Conservation (phyloP, 257 asterid genomes). For the Solanum arcanum region DNA sequence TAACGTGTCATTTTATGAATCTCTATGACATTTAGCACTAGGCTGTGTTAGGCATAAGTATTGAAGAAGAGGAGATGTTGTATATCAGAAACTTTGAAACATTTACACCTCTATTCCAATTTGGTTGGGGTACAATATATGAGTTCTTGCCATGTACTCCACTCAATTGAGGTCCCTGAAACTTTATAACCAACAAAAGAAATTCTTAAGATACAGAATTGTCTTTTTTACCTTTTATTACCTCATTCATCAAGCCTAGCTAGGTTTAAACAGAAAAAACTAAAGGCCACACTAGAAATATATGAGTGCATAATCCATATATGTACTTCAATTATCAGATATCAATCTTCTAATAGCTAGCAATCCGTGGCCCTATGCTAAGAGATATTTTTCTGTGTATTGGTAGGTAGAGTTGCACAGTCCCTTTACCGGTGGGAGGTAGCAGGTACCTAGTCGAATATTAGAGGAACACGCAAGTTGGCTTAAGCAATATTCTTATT, state of each 20-base stretch:
- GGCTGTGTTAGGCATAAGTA: background rate
- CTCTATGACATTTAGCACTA: background rate
- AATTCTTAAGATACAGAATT: background rate
- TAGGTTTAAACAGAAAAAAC: background rate
- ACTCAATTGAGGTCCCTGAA: background rate
- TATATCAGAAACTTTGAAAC: background rate
- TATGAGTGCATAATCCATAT: background rate
- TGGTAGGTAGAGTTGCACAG: background rate
- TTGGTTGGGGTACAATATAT: background rate
- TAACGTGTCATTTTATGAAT: background rate
- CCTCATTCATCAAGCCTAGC: background rate
- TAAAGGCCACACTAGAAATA: background rate
- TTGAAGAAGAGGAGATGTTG: background rate
- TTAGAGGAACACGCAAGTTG: background rate
- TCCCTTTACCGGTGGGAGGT: background rate
- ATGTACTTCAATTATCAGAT: background rate
- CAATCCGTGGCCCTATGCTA: background rate
- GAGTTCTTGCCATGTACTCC: background rate
- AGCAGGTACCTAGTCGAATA: background rate
- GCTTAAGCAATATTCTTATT: background rate
- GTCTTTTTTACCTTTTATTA: background rate
- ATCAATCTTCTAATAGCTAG: background rate
- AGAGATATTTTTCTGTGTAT: background rate
- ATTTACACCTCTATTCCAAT: background rate
- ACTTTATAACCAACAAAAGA: background rate